These are phyloP conservation scores for Pseudogymnoascus sp. DNA, from an alignment of 2,329 filamentous ascomycete genomes.

Conservation along the genomic window DNA sequence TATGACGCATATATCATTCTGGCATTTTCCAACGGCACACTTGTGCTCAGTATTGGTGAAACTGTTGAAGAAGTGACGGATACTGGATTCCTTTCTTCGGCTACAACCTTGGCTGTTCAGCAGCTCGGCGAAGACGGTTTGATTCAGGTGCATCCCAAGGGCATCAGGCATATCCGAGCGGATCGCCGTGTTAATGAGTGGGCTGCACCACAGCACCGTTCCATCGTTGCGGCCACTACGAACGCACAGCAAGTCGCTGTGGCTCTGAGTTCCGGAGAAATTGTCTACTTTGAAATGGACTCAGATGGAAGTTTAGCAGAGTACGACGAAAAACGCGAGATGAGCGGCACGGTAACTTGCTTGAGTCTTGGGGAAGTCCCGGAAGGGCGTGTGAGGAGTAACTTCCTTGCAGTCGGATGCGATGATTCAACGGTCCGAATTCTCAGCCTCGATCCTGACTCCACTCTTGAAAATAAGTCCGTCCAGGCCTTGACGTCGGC, in stretches of 20 bases:
- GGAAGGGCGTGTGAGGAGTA: constrained; percentile 78
- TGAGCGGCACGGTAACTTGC: constrained; percentile 91
- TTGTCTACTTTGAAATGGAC: constrained; percentile 98
- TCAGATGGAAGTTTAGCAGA: constrained; percentile 82
- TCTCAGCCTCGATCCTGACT: constrained; percentile 80
- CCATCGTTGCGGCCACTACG: constrained; percentile 88
- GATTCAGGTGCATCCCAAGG: constrained; percentile 92
- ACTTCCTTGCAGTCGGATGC: constrained; percentile 91
- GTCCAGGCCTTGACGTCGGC: constrained; percentile 89
- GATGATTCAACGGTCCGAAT: constrained; percentile 95
- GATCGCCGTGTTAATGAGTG: constrained; percentile 79
- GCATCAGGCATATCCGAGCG: constrained; percentile 80
- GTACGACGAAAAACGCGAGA: constrained; percentile 89
- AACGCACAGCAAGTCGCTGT: constrained; percentile 91
- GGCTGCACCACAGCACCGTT: constrained; percentile 86
- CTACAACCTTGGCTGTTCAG: constrained; percentile 85
- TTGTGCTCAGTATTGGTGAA: constrained; percentile 91
- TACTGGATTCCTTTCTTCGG: constrained; percentile 81
- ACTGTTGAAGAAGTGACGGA: constrained; percentile 94
- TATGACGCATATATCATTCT: constrained; percentile 95
- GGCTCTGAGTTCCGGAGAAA: constrained; percentile 89
- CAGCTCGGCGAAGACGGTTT: constrained; percentile 89
- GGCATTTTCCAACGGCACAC: constrained; percentile 79
- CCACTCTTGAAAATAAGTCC: constrained; percentile 85
- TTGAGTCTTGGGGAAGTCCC: constrained; percentile 91